Evolutionary conservation across 1,284 basidiomycete species (phyloP), one percentile per base, ranked within the genome.

Genomic region (Singerocomus inundabilis): DNA sequence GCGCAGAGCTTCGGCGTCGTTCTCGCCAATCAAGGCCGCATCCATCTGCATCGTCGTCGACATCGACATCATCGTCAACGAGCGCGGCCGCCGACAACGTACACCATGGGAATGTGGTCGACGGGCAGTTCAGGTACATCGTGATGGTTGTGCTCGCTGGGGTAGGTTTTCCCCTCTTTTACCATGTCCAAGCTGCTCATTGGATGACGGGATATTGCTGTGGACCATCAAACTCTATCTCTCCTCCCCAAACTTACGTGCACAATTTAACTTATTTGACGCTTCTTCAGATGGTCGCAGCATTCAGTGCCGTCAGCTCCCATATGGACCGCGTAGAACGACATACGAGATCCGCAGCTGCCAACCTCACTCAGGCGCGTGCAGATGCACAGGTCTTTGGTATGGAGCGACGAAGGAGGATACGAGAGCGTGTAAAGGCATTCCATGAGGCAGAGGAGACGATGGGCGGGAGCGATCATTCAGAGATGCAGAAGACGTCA

Each of bases 281-380:
- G 4, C 11, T 16, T n/a, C 2, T 5, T 37, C 43, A 66, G 63
- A 35, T 52, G 28, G 11, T 53, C n/a, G 40, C 35, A 5, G 49
- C 52, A 8, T 33, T 46, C 41, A 28, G 34, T 31, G 50, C 48
- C 1, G 32, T 46, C 5, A 56, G 54, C 36, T 57, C 58, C 11
- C 55, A 57, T 48, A 12, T 62, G 34, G 28, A 63, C 61, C 41
- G 57, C 10, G 52, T 60, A 11, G 51, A 53, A 43, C 55, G 61
- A 25, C 63, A 63, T 8, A 67, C 77, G 32, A 46, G 51, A 16
- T 58, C 62, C 4, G 76, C 77, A 0, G 66, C 73, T 16, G 62
- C 64, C 11, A 76, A 76, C 56, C 68, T 79, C 7, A 68, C 74
- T 0, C 65, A 70, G 42, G 76, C 76, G 5, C 63, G 75, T 13